Evolutionary conservation across 306 rosid genomes (phyloP), one percentile per base, ranked within the genome.

Genomic region (Castanea mollissima): DNA sequence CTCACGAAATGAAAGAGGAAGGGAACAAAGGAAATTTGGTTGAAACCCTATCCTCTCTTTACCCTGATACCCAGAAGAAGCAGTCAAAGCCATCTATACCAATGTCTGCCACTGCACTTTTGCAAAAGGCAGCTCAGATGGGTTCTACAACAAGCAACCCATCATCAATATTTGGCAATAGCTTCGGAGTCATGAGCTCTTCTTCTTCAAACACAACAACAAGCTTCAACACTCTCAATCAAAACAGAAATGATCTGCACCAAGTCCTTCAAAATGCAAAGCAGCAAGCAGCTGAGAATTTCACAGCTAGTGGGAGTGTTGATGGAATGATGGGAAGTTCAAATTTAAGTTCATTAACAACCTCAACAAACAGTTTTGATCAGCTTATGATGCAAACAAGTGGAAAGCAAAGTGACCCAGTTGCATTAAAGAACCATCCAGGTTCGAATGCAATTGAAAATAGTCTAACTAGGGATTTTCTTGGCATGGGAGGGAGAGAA

Each of bases 381-480:
- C 89, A 86, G 6, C 78, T 89, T 13, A 44, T 86, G 70, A 65
- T 87, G 79, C 88, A 79, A 75, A 54, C 20, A 29, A 83, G 65
- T 58, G 81, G 74, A 8, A 76, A 63, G 72, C 81, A 85, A 83
- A 76, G 68, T 58, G 89, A 81, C 18, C 79, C 63, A 12, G 71
- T 55, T 67, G 71, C 82, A 38, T n/a, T 81, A 78, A 84, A 81
- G 82, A 69, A 83, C 49, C 67, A 55, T n/a, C 79, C 44, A 41
- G 46, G 71, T 71, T 74, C 87, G 12, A 79, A 74, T 31, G 70
- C 81, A 27, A 63, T 51, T 20, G 87, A 88, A 34, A 86, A 75
- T n/a, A 87, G 83, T 72, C 83, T 85, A 57, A 94, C 99, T 2
- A 87, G 99, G 35, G 99, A 94, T 78, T 94, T 94, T 73, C 91